Evolutionary conservation across 2,329 filamentous ascomycete species (phyloP), one percentile per base, ranked within the genome.

Genomic region (Chaetomiaceae sp.): DNA sequence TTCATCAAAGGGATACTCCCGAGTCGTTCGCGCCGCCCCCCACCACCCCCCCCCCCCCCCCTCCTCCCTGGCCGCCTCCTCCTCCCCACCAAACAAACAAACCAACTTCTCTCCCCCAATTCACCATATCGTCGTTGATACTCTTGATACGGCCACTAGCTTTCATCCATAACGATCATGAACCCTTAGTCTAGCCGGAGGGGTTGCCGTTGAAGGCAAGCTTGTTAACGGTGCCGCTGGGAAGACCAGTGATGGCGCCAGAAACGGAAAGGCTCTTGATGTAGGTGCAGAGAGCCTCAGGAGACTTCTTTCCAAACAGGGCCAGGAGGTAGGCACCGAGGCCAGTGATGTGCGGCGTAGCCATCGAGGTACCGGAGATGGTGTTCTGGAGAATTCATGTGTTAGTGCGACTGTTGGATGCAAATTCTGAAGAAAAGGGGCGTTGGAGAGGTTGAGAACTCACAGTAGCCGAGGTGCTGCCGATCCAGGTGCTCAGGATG

Each of bases 141-240:
- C 6, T 27, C 25, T 6, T n/a, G 25, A 27, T 27, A 27, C 6
- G 25, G 2, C 25, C 25, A 27, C 25, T 1, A 27, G 25, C 25
- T 10, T 10, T 27, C 25, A 10, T n/a, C n/a, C n/a, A n/a, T n/a
- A n/a, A n/a, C n/a, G n/a, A n/a, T n/a, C n/a, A n/a, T n/a, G n/a
- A n/a, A n/a, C n/a, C n/a, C n/a, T n/a, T n/a, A 27, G 13, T 38
- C 59, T 60, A 64, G 17, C 42, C 60, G 6, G 55, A 58, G 34
- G 64, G 65, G 59, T 68, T 69, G 53, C 75, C 76, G 67, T 83
- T 82, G 68, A 78, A 81, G 51, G 74, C 76, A 46, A 83, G 69
- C 51, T 69, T 60, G 70, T 82, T 82, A 59, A 63, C 59, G 46
- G 74, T 79, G 55, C 71, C 68, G 54, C 59, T 66, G 45, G 68